Percentiles rank a stretch among this genome's conserved stretches.
These are phyloP conservation scores for Kodamaea sagamina DNA, from an alignment of 805 yeast genomes.

Conservation along the genomic window DNA sequence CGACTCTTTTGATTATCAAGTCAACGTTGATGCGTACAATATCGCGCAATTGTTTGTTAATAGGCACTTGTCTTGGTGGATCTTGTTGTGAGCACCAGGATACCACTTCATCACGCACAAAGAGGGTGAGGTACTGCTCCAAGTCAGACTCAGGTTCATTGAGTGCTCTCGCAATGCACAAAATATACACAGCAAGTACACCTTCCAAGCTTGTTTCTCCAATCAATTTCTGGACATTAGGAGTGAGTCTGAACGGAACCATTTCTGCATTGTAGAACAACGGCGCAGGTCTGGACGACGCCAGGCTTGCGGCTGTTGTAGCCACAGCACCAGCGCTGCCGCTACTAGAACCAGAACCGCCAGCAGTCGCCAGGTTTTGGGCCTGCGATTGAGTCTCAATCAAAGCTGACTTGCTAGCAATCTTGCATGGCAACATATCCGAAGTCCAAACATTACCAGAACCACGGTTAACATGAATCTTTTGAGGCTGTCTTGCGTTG, in stretches of 20 bases:
- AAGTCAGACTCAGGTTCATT: conserved; percentile 90
- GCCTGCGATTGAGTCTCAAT: conserved; percentile 40
- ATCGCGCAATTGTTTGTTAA: conserved; percentile 80
- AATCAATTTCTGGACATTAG: conserved; percentile 89
- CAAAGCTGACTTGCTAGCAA: conserved; percentile 49
- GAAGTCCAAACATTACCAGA: conserved; percentile 92
- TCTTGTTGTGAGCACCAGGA: conserved; percentile 93
- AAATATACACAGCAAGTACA: conserved; percentile 76
- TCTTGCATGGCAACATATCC: conserved; percentile 91
- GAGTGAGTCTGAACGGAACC: conserved; percentile 95
- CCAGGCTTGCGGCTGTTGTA: conserved; percentile 12
- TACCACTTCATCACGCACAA: conserved; percentile 92
- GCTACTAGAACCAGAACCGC: no score
- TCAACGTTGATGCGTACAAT: conserved; percentile 89
- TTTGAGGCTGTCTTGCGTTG: conserved; percentile 90
- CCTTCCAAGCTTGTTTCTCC: conserved; percentile 96
- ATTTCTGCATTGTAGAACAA: conserved; percentile 87
- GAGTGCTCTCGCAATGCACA: conserved; percentile 83
- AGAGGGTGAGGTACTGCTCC: conserved; percentile 87
- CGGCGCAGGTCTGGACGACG: conserved; percentile 61
- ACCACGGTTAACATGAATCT: conserved; percentile 75
- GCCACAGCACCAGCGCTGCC: no score
- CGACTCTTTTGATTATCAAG: conserved; percentile 72
- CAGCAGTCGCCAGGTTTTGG: conserved; percentile 35
- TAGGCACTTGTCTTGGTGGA: conserved; percentile 67